Base-by-base conservation (phyloP, 1,284 basidiomycete genomes). In the Jaminaea rosea region DNA sequence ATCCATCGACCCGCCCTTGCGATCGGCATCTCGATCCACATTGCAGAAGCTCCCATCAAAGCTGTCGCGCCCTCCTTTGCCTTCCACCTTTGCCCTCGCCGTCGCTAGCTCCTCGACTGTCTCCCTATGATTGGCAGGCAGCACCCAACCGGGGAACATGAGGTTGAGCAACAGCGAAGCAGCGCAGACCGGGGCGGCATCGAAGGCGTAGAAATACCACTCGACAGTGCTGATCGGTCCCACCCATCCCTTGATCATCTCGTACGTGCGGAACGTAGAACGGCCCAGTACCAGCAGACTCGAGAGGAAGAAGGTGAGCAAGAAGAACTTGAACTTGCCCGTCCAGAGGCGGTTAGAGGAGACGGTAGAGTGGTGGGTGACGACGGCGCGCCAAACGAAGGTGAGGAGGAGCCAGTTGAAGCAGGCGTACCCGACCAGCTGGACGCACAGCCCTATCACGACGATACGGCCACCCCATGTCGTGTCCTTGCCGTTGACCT, bases 221-320 rank as follows among this genome's bases (percentile, higher is more conserved):
- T 67, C 64, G n/a, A 49, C 56, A 1, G 32, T 37, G 34, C 56
- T 53, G 26, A 67, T 59, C 2, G 53, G 36, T 26, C 63, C 64
- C 23, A 49, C 31, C 58, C 60, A 67, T 6, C 64, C 64, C 8
- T 46, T 37, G 13, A 19, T 49, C 62, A 65, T 62, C 44, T 67
- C 62, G 46, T 57, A 51, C 21, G 62, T 42, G 15, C 63, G 57
- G 39, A 58, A 67, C 8, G 55, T 27, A n/a, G 49, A 55, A 17
- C 64, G 52, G 24, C 58, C 31, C 4, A 67, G 48, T 34, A 67
- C 57, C 21, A 57, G 42, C 13, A 50, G 21, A 34, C 60, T 58
- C 1, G 64, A 63, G 15, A 56, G 23, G 13, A 49, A 50, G 4
- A 52, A 44, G 9, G 55, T 60, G 4, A 50, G 24, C 17, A 67